Conservation (phyloP, 768 basidiomycete genomes). For the Mycena vulgaris region DNA sequence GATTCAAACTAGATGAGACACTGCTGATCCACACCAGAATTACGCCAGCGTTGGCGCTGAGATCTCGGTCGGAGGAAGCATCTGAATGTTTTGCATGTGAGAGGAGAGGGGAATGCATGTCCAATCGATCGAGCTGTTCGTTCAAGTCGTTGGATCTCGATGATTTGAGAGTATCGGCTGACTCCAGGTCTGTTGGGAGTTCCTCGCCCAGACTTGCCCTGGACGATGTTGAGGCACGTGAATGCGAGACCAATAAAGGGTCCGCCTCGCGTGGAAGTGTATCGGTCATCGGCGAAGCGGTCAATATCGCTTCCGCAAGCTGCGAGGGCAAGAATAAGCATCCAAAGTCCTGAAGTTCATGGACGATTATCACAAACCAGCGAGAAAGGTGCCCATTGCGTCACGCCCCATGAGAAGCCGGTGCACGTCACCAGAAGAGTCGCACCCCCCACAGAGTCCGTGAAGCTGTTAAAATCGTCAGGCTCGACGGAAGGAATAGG, state of each 20-base stretch:
- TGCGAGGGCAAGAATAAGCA: slow-evolving; percentile 40
- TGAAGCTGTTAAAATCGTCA: slow-evolving; percentile 72
- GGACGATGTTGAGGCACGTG: neutral
- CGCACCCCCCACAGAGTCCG: slow-evolving; percentile 76
- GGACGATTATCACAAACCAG: slow-evolving; percentile 66
- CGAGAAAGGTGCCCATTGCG: slow-evolving; percentile 94
- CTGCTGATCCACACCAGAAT: slow-evolving; percentile 75
- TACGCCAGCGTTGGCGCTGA: slow-evolving; percentile 90
- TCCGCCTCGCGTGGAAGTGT: neutral
- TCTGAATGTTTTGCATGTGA: neutral
- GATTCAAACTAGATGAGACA: neutral
- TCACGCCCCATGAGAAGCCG: slow-evolving; percentile 92
- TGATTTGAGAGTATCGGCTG: neutral
- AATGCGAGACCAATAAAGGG: neutral
- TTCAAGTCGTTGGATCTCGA: neutral
- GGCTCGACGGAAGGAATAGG: no score
- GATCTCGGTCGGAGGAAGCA: slow-evolving; percentile 38
- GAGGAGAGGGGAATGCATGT: slow-evolving; percentile 7
- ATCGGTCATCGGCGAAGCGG: slow-evolving; percentile 57
- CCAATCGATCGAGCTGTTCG: slow-evolving; percentile 16
- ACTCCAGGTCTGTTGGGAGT: neutral
- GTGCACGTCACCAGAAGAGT: slow-evolving; percentile 83
- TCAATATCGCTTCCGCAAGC: slow-evolving; percentile 90
- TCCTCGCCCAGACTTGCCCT: neutral
- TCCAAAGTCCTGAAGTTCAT: neutral